Evolutionary conservation across 2,329 filamentous ascomycete genomes (phyloP), one percentile per base, ranked within the genome.

Genomic region (Ceratocystis variospora): DNA sequence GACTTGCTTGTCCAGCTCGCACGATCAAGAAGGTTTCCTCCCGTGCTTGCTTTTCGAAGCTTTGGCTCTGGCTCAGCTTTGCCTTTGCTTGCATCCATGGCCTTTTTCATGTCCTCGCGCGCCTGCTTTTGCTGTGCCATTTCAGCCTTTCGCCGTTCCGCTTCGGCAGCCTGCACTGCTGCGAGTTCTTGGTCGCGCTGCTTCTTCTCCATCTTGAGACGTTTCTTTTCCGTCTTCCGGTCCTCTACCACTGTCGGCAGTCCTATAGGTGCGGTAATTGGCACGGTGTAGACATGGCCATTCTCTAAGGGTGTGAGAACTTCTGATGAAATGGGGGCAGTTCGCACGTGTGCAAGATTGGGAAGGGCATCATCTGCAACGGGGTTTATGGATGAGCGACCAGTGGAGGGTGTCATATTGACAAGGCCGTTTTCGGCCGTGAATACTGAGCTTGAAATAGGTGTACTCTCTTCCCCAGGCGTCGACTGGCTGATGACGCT

Each of bases 1-100:
- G 89, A 91, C 77, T 89, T 93, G 74, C 87, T 90, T 8, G 84
- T 84, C 65, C 86, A 81, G 70, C 86, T 83, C 69, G 88, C 85
- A 57, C 89, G 81, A 71, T 83, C 84, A 53, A 94, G 77, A 37
- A 84, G 79, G 33, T 55, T 41, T 3, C 71, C 71, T n/a, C 73
- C 74, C 37, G 77, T 61, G 76, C 67, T 76, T 76, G 70, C 45
- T 37, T 66, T 68, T 53, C 64, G 61, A 31, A 44, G 64, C 53
- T 68, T 62, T 6, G 25, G 48, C 37, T 68, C 67, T 31, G 3
- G 19, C 33, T 66, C 8, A 25, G 85, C 83, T 7, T 81, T 80
- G 68, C 79, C 79, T 73, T 83, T 88, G 76, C 86, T 89, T 31
- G 82, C 83, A 68, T 88, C 85, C 3, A 90, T 77, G 0, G 82